Evolutionary conservation across 1,139 yeast species (phyloP), one percentile per base, ranked within the genome.

Genomic region (Geotrichum reessii): DNA sequence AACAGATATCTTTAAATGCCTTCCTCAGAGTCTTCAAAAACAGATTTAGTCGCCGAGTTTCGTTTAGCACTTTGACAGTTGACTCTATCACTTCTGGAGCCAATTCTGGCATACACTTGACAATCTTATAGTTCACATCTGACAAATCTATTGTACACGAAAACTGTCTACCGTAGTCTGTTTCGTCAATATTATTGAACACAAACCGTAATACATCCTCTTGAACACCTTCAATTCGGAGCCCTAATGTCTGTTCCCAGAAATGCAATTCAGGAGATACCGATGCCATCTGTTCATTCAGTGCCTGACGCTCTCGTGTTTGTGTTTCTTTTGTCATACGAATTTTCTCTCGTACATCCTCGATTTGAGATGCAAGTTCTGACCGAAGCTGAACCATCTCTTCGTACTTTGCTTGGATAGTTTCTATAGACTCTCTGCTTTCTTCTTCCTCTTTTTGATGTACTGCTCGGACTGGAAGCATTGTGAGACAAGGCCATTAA

Each of bases 181-280:
- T 62, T 28, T 62, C 64, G 57, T 69, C 72, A 19, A 71, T 60
- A 24, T 66, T 63, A 12, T 69, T 63, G 61, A 70, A 71, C 1
- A 66, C 61, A 58, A 71, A 67, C 57, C 65, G 63, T 46, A 71
- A 61, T 33, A 65, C 57, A 49, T 69, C 73, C 33, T 69, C 69
- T 21, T 61, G 57, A 12, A 65, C 63, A n/a, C 71, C 68, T 46
- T 68, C 69, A 44, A 71, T 65, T 19, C 66, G 56, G 37, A 71
- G 50, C 12, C 74, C 74, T 12, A 71, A 63, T 2, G 65, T 62
- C 19, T 65, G 55, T 56, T 71, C 71, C 72, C 73, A 71, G 25
- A 65, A 63, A 2, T 52, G 62, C 25, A 71, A 58, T 56, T 71
- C 74, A 1, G 73, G 70, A 1, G 61, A 62, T 53, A 70, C 67